Evolutionary conservation across 2,329 filamentous ascomycete species (phyloP).

Genomic region (Xylariaceae sp.): DNA sequence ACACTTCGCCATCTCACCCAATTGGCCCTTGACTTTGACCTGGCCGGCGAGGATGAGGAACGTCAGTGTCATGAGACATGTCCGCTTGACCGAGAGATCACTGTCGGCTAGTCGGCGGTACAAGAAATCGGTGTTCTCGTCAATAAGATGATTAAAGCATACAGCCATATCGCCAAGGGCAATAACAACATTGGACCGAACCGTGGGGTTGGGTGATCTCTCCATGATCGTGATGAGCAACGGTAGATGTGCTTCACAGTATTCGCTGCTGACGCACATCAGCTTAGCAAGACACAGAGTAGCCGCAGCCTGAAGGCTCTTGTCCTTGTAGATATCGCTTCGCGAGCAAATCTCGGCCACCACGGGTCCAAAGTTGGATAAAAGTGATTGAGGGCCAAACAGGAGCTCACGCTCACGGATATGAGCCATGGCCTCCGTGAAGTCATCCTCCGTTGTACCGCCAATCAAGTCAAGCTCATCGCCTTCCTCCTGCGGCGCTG

Average conservation of each 20-base stretch:
- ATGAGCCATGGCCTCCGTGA: constrained; percentile 84
- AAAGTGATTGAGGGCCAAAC: constrained; percentile 78
- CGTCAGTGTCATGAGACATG: constrained; percentile 97
- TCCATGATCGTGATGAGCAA: constrained; percentile 98
- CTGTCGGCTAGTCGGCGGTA: constrained; percentile 91
- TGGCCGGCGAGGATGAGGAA: constrained; percentile 97
- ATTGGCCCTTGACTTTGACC: constrained; percentile 98
- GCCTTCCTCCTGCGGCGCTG: constrained; percentile 69
- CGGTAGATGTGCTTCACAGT: constrained; percentile 91
- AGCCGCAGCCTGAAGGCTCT: constrained; percentile 88
- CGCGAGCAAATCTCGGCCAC: constrained; percentile 94
- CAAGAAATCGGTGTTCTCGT: constrained; percentile 98
- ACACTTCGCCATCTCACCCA: constrained; percentile 99
- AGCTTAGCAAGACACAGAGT: constrained; percentile 95
- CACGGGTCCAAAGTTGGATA: constrained; percentile 89
- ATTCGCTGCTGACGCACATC: constrained; percentile 97
- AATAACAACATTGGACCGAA: constrained; percentile 94
- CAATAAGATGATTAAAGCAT: constrained; percentile 98
- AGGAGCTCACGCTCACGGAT: constrained; percentile 85
- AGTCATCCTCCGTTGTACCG: constrained; percentile 93
- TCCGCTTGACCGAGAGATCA: constrained; percentile 91
- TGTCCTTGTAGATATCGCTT: constrained; percentile 90
- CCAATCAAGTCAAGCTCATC: constrained; percentile 97
- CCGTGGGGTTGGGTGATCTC: constrained; percentile 87
- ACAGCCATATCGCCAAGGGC: constrained; percentile 98